Conservation (phyloP, 768 basidiomycete genomes). For the Mycena leptocephala region DNA sequence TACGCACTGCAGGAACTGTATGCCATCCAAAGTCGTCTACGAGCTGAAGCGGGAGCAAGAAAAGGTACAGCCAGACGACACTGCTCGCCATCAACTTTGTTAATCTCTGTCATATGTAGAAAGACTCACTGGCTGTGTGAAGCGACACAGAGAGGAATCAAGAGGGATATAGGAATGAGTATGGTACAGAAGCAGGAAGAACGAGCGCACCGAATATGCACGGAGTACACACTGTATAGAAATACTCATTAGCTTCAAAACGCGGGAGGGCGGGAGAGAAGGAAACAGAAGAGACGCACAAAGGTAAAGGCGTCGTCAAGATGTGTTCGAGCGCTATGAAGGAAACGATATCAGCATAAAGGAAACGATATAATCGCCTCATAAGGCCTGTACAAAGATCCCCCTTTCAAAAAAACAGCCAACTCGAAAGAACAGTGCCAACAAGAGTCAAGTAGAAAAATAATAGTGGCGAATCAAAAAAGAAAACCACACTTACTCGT, state of each 20-base stretch:
- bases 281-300: conserved; percentile 63
- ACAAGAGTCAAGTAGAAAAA: background rate
- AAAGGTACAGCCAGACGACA: conserved; percentile 82
- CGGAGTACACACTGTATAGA: conserved; percentile 74
- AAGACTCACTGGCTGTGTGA: conserved; percentile 49
- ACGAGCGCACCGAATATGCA: conserved; percentile 66
- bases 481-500: conserved; percentile 53
- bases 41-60: conserved; percentile 85
- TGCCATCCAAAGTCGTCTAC: conserved; percentile 74
- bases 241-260: too few relatives aligned
- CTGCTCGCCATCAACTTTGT: conserved; percentile 46
- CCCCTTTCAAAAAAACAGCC: too few relatives aligned
- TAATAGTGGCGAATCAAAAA: background rate
- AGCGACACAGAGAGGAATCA: background rate
- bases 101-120: too few relatives aligned
- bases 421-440: background rate
- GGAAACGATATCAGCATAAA: background rate
- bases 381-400: too few relatives aligned
- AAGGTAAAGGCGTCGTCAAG: conserved; percentile 76
- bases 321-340: conserved; percentile 69
- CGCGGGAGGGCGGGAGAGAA: background rate
- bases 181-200: background rate
- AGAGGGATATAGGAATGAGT: background rate
- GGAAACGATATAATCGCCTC: background rate
- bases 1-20: conserved; percentile 68